Evolutionary conservation across 1,284 basidiomycete genomes (phyloP).

Genomic region (Heterobasidion irregulare): DNA sequence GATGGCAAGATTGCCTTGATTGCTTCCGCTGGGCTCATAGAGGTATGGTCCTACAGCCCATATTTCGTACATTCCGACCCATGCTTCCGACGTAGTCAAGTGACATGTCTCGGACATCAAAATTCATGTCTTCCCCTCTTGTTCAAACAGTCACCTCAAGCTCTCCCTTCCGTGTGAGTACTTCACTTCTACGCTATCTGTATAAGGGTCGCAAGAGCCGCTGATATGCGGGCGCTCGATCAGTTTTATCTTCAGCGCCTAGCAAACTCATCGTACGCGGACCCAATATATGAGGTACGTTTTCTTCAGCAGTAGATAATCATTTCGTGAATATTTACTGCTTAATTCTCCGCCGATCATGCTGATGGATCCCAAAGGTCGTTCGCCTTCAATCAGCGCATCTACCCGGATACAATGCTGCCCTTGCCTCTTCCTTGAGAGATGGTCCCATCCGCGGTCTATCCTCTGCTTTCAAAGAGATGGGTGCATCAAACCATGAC

Average conservation of each 20-base stretch:
- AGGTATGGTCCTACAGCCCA: conserved; percentile 30
- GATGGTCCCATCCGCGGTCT: conserved; percentile 63
- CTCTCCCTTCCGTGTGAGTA: conserved; percentile 44
- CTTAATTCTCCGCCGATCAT: background rate
- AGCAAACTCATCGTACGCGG: conserved; percentile 19
- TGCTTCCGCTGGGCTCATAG: conserved; percentile 58
- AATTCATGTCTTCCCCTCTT: conserved; percentile 65
- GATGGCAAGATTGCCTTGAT: conserved; percentile 55
- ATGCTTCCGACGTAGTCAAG: conserved; percentile 28
- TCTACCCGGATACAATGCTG: conserved; percentile 62
- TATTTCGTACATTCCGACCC: background rate
- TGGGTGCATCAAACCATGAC: conserved; percentile 30
- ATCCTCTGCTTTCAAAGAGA: conserved; percentile 37
- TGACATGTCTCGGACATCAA: conserved; percentile 62
- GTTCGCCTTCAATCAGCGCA: conserved; percentile 67
- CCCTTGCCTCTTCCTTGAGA: conserved; percentile 66
- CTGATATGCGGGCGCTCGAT: background rate
- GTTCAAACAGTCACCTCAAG: conserved; percentile 57
- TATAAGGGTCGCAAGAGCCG: background rate
- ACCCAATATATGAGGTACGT: conserved; percentile 32
- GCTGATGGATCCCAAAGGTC: conserved; percentile 20
- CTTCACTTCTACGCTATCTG: background rate
- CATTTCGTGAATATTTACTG: background rate
- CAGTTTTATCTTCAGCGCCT: conserved; percentile 47
- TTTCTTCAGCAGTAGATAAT: background rate